Base-by-base conservation (phyloP, 352 stramenopile genomes). In the Pythium brassicae region DNA sequence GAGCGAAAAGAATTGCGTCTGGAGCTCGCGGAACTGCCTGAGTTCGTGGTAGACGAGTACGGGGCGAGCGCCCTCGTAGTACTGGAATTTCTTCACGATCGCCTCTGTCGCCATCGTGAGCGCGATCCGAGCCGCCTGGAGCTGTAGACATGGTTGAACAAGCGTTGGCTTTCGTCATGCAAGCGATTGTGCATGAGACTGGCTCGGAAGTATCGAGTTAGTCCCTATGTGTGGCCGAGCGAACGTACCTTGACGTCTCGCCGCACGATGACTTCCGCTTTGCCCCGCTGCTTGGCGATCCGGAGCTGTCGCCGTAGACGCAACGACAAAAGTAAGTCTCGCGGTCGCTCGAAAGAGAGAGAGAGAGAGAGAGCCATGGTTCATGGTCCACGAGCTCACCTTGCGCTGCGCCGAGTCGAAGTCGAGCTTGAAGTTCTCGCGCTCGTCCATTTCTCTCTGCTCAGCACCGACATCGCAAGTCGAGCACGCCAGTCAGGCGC, bases 351-450 rank as follows among this genome's bases (percentile, higher is more conserved):
- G 4, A 19, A 11, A 19, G 15, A 11, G 15, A 22, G 39, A 14
- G 9, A 14, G 14, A 20, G 15, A 43, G 11, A 12, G 14, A 19
- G 15, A 23, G 10, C n/a, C n/a, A n/a, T n/a, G n/a, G n/a, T n/a
- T n/a, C n/a, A n/a, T 4, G 3, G 19, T 4, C 39, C 3, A 20
- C 11, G 40, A 19, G 20, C 39, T 29, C 40, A 68, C 60, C 45
- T 71, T 71, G 34, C 65, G 62, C 17, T 65, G 56, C 2, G 62
- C 62, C 26, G 62, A 73, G 46, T 73, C 62, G 40, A 65, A 73
- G 53, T 72, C 65, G 42, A 73, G 62, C 32, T 71, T 73, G 49
- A 58, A 26, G 27, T 70, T 64, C 54, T 70, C 62, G 15, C 57
- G 62, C 20, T 61, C 45, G 27, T 73, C 62, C 57, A 73, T 63